Base-by-base conservation (phyloP, 2,329 filamentous ascomycete species). In the Fusarium chlamydosporum region DNA sequence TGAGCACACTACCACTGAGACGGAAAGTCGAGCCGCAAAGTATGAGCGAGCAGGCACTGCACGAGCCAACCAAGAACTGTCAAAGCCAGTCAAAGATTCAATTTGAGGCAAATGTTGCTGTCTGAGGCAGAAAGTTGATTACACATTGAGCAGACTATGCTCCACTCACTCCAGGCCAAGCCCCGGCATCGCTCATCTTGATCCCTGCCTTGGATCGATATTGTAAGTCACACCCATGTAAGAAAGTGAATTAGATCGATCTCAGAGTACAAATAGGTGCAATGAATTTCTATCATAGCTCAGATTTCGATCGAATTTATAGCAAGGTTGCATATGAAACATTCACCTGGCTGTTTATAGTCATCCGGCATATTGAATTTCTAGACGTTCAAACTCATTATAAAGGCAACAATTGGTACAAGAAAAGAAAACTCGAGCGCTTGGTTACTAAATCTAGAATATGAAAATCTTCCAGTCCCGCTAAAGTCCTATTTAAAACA, bases 61-160 rank as follows among this genome's bases (percentile, higher is more conserved):
- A 64, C 59, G 59, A 50, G 37, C 60, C 48, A 54, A 42, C 34
- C 35, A 58, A 42, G 26, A 65, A 48, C 55, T 63, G 38, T 41
- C 38, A 53, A 65, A 37, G 48, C 37, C 37, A 38, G 23, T 26
- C 48, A 47, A 35, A 45, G 37, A 52, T 46, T 46, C 60, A 34
- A 40, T 38, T 51, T 40, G 40, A 52, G 52, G 64, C 60, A 59
- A 66, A 70, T 56, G 47, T 72, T 70, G 65, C 40, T 76, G 75
- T 73, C 74, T 75, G 74, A 76, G 74, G 74, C 71, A 76, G 65
- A 67, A 67, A 75, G 65, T 38, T 33, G 31, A 43, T 43, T 64
- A 37, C 37, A 63, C 33, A 62, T 35, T 46, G 15, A 23, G 42
- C 27, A 8, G 56, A 57, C 52, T 20, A 18, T 71, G 62, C 58